Evolutionary conservation across 495 filamentous ascomycete species (phyloP).

Genomic region (Penicillium parvum): DNA sequence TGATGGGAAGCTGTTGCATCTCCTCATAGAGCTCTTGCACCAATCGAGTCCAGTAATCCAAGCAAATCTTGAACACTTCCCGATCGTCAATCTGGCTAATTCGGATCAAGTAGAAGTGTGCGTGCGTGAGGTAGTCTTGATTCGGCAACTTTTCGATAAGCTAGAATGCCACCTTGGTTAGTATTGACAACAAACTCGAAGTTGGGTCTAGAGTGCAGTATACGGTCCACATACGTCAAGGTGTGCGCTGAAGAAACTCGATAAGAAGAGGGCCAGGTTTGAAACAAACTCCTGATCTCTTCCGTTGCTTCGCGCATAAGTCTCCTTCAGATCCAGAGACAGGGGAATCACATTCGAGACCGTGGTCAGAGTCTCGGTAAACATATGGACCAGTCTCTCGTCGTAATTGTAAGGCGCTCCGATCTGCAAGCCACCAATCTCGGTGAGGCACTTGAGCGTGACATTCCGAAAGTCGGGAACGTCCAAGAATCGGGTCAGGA

Average conservation of each 20-base stretch:
- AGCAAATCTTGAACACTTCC: slow-evolving; percentile 98
- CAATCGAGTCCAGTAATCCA: slow-evolving; percentile 98
- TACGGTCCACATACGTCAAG: slow-evolving; percentile 67
- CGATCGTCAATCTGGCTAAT: slow-evolving; percentile 98
- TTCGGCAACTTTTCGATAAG: slow-evolving; percentile 94
- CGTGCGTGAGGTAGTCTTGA: slow-evolving; percentile 87
- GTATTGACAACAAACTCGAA: neutral
- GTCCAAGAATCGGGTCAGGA: slow-evolving; percentile 84
- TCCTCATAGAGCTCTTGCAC: slow-evolving; percentile 99
- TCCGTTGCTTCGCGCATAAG: slow-evolving; percentile 84
- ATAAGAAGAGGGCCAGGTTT: slow-evolving; percentile 91
- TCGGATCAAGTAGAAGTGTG: slow-evolving; percentile 95
- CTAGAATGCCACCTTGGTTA: slow-evolving; percentile 34
- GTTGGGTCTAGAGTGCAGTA: too few relatives aligned
- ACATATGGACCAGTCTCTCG: slow-evolving; percentile 93
- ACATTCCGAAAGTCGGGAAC: slow-evolving; percentile 92
- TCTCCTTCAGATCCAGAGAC: slow-evolving; percentile 79
- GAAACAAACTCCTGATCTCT: slow-evolving; percentile 97
- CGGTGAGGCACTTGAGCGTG: slow-evolving; percentile 92
- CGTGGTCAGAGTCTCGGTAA: slow-evolving; percentile 85
- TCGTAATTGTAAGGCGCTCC: slow-evolving; percentile 78
- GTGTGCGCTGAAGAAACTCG: slow-evolving; percentile 91
- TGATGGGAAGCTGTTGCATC: slow-evolving; percentile 91
- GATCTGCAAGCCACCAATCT: slow-evolving; percentile 87
- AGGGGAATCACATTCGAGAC: slow-evolving; percentile 90